These are phyloP conservation scores for Hirsutella minnesotensis DNA, from an alignment of 2,329 filamentous ascomycete genomes.

Conservation along the genomic window DNA sequence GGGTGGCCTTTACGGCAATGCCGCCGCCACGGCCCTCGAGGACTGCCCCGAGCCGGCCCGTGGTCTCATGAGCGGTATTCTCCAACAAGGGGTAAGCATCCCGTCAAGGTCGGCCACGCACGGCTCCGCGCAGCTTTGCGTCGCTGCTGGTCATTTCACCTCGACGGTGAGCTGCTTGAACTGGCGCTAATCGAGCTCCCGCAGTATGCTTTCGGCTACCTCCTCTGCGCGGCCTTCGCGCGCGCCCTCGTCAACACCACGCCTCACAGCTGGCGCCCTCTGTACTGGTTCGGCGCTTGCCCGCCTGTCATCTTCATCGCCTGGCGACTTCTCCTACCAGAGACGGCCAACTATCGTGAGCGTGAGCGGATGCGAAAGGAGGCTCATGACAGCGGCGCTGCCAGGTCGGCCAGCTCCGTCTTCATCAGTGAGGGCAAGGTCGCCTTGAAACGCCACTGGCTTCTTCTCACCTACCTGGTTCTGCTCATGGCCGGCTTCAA, in stretches of 20 bases:
- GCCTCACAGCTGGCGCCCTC: slow-evolving; percentile 66
- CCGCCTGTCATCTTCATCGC: slow-evolving; percentile 72
- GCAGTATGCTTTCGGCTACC: slow-evolving; percentile 52
- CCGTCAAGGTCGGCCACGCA: not conserved
- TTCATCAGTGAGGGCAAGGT: slow-evolving; percentile 70
- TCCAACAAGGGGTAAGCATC: slow-evolving; percentile 52
- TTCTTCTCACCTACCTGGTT: slow-evolving; percentile 69
- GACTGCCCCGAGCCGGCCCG: slow-evolving; percentile 57
- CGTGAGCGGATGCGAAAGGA: slow-evolving; percentile 49
- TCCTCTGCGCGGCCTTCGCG: slow-evolving; percentile 45
- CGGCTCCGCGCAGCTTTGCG: too few species aligned
- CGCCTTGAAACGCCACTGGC: slow-evolving; percentile 68
- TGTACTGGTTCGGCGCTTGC: slow-evolving; percentile 82
- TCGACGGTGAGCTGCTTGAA: too few species aligned
- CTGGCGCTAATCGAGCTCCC: not conserved
- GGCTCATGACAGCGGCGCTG: slow-evolving; percentile 12
- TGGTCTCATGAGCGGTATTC: slow-evolving; percentile 62
- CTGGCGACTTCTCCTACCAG: slow-evolving; percentile 65
- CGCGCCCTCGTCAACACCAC: slow-evolving; percentile 65
- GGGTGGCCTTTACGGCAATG: slow-evolving; percentile 72
- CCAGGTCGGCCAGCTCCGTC: slow-evolving; percentile 33
- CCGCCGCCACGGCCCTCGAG: slow-evolving; percentile 67
- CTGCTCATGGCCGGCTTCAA: slow-evolving; percentile 86
- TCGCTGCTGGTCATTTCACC: too few species aligned
- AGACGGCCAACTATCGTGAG: slow-evolving; percentile 62